Conservation (phyloP, 768 basidiomycete species). For the Boletus edulis region DNA sequence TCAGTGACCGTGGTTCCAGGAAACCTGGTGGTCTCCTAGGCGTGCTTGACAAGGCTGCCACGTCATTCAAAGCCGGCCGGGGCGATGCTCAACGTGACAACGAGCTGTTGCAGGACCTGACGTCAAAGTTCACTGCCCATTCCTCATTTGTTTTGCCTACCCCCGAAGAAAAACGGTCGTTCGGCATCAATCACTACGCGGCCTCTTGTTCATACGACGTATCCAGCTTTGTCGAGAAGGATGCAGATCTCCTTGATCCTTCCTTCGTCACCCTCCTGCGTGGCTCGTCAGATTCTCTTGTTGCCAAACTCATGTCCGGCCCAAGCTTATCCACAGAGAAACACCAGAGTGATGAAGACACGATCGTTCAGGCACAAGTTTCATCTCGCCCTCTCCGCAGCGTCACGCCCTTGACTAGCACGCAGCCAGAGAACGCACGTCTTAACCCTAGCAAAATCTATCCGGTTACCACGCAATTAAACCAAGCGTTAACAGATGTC, state of each 20-base stretch:
- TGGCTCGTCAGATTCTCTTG: conserved; percentile 49
- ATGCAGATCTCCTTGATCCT: conserved; percentile 53
- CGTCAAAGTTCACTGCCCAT: conserved; percentile 45
- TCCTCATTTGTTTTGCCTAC: conserved; percentile 47
- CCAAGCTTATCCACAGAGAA: conserved; percentile 57
- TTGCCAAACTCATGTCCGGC: conserved; percentile 61
- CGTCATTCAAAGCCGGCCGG: conserved; percentile 51
- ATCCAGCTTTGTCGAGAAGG: conserved; percentile 46
- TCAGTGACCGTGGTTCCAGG: conserved; percentile 43
- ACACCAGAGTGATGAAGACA: conserved; percentile 54
- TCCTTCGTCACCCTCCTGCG: conserved; percentile 54
- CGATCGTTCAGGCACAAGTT: conserved; percentile 64
- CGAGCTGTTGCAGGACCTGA: conserved; percentile 49
- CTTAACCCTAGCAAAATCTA: conserved; percentile 54
- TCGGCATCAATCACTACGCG: conserved; percentile 62
- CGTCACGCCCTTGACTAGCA: conserved; percentile 36
- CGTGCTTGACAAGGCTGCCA: conserved; percentile 48
- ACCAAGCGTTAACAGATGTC: conserved; percentile 49
- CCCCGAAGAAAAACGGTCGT: conserved; percentile 35
- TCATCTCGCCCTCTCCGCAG: conserved; percentile 54
- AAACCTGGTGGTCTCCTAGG: conserved; percentile 62
- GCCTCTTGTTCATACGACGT: conserved; percentile 55
- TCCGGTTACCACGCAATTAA: conserved; percentile 57
- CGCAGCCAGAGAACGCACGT: conserved; percentile 35
- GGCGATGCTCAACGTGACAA: conserved; percentile 46